phyloP scores from a whole-genome alignment of 768 basidiomycete species.

The Leccinum variicolor region DNA sequence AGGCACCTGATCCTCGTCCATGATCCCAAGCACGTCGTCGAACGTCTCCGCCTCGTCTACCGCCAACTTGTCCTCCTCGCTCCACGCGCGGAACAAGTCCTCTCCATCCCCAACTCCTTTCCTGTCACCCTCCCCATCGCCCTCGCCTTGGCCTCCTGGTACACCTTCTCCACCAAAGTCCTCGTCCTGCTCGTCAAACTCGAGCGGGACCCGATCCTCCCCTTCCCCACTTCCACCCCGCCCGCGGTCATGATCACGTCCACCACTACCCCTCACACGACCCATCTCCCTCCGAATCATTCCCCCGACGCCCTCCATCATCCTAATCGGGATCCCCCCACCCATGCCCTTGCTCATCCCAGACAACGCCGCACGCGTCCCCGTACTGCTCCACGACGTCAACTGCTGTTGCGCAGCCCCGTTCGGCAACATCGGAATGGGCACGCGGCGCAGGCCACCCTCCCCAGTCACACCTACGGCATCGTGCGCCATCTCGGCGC shows the following conservation, averaged over 20 bases:
- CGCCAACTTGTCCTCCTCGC: slow-evolving; percentile 27
- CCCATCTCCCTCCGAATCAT: slow-evolving; percentile 51
- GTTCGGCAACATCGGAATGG: slow-evolving; percentile 80
- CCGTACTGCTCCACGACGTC: slow-evolving; percentile 12
- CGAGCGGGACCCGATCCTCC: slow-evolving; percentile 32
- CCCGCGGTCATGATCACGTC: neutral
- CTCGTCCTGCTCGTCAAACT: slow-evolving; percentile 70
- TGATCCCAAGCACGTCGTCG: slow-evolving; percentile 32
- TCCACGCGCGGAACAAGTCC: slow-evolving; percentile 24
- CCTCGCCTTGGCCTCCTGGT: neutral
- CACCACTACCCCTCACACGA: slow-evolving; percentile 10
- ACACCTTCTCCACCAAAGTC: slow-evolving; percentile 40
- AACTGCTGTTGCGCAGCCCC: slow-evolving; percentile 37
- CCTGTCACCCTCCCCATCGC: neutral
- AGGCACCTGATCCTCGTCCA: slow-evolving; percentile 32
- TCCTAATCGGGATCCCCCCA: slow-evolving; percentile 49
- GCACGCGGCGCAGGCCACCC: slow-evolving; percentile 30
- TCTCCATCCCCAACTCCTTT: slow-evolving; percentile 11
- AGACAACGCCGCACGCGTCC: slow-evolving; percentile 15
- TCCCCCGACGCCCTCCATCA: slow-evolving; percentile 57
- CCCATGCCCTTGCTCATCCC: slow-evolving; percentile 11
- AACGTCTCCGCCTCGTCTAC: slow-evolving; percentile 32
- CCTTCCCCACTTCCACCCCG: neutral
- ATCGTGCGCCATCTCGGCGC: slow-evolving; percentile 55
- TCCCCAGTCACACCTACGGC: slow-evolving; percentile 15